A percentile compares a stretch with the other conserved stretches of the same genome.
Conservation (phyloP, 2,329 filamentous ascomycete genomes). For the Dactylonectria estremocensis region DNA sequence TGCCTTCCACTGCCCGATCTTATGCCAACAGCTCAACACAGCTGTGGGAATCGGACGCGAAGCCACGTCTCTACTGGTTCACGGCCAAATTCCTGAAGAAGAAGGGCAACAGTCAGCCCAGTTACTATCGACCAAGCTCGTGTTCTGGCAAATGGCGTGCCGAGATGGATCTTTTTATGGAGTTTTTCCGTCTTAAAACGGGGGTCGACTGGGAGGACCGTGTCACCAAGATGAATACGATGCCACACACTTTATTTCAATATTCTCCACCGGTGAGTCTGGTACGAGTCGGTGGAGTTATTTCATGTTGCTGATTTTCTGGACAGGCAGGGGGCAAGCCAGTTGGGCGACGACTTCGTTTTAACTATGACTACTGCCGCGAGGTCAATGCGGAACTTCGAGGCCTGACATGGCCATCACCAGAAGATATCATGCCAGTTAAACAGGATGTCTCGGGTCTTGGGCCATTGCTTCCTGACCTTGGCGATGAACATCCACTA, state of each 20-base stretch:
- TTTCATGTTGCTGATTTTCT: slow-evolving; percentile 11
- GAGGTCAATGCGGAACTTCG: slow-evolving; percentile 53
- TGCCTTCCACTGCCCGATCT: not conserved
- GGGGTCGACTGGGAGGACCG: slow-evolving; percentile 73
- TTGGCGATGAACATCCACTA: slow-evolving; percentile 7
- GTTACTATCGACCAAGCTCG: slow-evolving; percentile 57
- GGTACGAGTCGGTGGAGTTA: not conserved
- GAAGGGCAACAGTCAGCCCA: slow-evolving; percentile 54
- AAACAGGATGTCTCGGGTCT: not conserved
- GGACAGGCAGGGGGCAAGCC: slow-evolving; percentile 56
- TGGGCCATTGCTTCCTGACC: slow-evolving; percentile 11
- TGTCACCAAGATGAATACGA: slow-evolving; percentile 54
- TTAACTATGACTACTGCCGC: slow-evolving; percentile 52
- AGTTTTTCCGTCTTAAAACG: slow-evolving; percentile 72
- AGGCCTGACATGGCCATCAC: slow-evolving; percentile 48
- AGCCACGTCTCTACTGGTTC: slow-evolving; percentile 74
- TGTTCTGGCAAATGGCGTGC: slow-evolving; percentile 56
- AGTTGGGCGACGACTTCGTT: slow-evolving; percentile 53
- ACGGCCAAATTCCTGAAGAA: slow-evolving; percentile 66
- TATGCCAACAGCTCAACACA: slow-evolving; percentile 51
- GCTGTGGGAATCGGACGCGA: slow-evolving; percentile 77
- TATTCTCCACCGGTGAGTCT: slow-evolving; percentile 64
- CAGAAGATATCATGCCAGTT: slow-evolving; percentile 14
- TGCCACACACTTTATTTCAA: slow-evolving; percentile 54
- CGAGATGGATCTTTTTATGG: slow-evolving; percentile 67